Evolutionary conservation across 148 eudicot species (phyloP), one percentile per base, ranked within the genome.

Genomic region (Chenopodium formosanum): DNA sequence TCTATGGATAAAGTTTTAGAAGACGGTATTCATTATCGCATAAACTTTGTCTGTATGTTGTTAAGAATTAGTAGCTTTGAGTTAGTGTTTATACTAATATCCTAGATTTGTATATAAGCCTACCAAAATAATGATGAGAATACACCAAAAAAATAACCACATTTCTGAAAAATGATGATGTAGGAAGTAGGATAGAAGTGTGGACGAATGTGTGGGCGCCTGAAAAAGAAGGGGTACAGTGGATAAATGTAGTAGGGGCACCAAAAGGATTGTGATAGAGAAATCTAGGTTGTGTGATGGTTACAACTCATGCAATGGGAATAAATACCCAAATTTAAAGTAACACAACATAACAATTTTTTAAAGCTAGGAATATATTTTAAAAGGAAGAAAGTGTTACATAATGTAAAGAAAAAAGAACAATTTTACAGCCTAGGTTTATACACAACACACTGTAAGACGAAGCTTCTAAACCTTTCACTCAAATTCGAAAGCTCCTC

Each of bases 381-480:
- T 1, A 12, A 67, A 67, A 67, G 37, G 44, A 67, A 29, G 31
- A 27, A 29, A 67, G 66, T 20, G 19, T 67, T 13, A 11, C 19
- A 67, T 32, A 16, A 31, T 69, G 72, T 31, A 46, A 69, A 31
- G 37, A 31, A 32, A 3, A 32, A 69, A 32, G 22, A 69, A 32
- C 37, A 67, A 67, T 2, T 1, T 67, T 32, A 69, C 72, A 69
- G 46, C 46, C n/a, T 69, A 69, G 32, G 8, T 9, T 12, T 11
- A 50, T 32, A 22, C 9, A 32, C 46, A 32, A 32, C 37, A 4
- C 3, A 34, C 37, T 69, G n/a, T 16, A 72, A 72, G 31, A 72
- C 17, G 75, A 72, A 72, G 56, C 75, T 72, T 72, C 75, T 72
- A 72, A 70, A 46, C 56, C 75, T 46, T 72, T 17, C 75, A 22